Base-by-base conservation (phyloP, 2,329 filamentous ascomycete species). In the Spiromastix sp. region DNA sequence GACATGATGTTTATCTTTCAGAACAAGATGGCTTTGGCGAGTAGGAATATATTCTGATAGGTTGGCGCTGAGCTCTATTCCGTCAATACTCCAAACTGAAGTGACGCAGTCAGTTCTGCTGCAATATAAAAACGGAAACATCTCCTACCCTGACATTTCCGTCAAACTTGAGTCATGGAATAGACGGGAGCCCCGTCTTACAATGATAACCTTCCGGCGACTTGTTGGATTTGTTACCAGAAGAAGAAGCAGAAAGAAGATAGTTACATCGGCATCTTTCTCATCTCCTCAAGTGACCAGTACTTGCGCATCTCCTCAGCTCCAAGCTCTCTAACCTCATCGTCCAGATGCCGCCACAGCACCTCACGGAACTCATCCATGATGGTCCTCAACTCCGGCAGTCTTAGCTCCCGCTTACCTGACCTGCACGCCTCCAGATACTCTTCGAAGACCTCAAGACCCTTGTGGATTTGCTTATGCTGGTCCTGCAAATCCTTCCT, bases 241-340 rank as follows among this genome's bases (percentile, higher is more conserved):
- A 20, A 32, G 2, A 22, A 19, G 21, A 19, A 29, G 16, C 11
- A 22, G 21, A 7, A 9, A 19, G 21, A 12, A 15, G 3, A 31
- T 30, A n/a, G 32, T 59, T 55, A 86, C 64, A 86, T 84, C 1
- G 74, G 77, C 62, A 91, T 69, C 34, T 63, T 60, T 55, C 60
- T 65, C 57, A 94, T 78, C 67, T 94, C 86, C 30, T 83, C 75
- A 41, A 77, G 47, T 0, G 68, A 81, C 83, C 84, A 94, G 57
- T 82, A 86, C 57, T 68, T 75, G 47, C 84, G 70, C 86, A 94
- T 93, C 55, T 89, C 93, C 57, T 91, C 82, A 29, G 85, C 85
- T 2, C 79, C 74, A 20, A 94, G 58, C 45, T 81, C 73, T 56
- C 68, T 64, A 5, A 94, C 85, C 67, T 94, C 86, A 48, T 87